phyloP scores from a whole-genome alignment of 805 yeast genomes.

The Millerozyma acaciae region DNA sequence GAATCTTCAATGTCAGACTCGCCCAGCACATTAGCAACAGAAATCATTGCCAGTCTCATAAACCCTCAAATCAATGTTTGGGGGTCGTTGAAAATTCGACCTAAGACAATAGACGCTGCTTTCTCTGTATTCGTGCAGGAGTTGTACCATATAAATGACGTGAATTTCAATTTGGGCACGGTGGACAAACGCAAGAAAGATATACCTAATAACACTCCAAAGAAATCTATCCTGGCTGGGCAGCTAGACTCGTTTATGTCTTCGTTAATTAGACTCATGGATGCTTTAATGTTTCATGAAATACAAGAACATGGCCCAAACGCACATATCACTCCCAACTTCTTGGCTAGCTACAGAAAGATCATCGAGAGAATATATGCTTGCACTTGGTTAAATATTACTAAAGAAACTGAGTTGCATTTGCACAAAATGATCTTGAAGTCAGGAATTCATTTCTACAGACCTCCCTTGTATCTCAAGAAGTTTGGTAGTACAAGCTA shows the following conservation, averaged over 20 bases:
- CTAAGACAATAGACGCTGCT: constrained; percentile 25
- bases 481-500: constrained; percentile 15
- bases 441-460: constrained; percentile 26
- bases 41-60: constrained; percentile 22
- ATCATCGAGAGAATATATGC: constrained; percentile 21
- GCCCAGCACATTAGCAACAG: constrained; percentile 21
- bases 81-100: constrained; percentile 18
- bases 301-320: constrained; percentile 7
- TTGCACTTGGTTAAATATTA: constrained; percentile 21
- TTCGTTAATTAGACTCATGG: constrained; percentile 21
- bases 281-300: constrained; percentile 13
- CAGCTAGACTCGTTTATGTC: constrained; percentile 22
- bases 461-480: constrained; percentile 20
- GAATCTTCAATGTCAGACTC: constrained; percentile 19
- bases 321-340: constrained; percentile 15
- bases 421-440: constrained; percentile 25
- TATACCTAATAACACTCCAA: constrained; percentile 22
- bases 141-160: constrained; percentile 25
- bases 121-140: constrained; percentile 27
- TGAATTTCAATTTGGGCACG: constrained; percentile 18
- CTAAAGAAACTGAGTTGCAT: constrained; percentile 10
- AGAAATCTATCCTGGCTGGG: constrained; percentile 18
- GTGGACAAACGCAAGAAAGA: constrained; percentile 10
- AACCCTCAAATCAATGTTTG: constrained; percentile 15
- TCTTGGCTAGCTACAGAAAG: constrained; percentile 21